Evolutionary conservation across 1,284 basidiomycete species (phyloP).

Genomic region (Amylostereum chailletii): DNA sequence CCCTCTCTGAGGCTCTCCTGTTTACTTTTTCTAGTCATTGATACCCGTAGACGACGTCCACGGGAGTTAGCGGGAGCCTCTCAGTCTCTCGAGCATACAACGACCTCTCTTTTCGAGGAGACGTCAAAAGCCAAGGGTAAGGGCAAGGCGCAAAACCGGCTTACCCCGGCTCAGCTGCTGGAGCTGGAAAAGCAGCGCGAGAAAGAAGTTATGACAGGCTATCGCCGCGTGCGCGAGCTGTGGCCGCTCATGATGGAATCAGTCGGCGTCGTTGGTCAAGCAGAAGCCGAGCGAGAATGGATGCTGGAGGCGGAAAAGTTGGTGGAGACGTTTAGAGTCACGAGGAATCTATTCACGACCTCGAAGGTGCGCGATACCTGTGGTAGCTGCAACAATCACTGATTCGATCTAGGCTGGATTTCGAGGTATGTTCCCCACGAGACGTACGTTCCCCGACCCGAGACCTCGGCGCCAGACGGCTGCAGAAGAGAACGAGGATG

Average conservation of each 20-base stretch:
- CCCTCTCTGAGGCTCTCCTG: neutral
- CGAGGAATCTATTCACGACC: conserved; percentile 73
- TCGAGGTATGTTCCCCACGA: conserved; percentile 57
- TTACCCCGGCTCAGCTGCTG: conserved; percentile 45
- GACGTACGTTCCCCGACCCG: conserved; percentile 9
- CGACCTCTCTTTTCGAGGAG: conserved; percentile 54
- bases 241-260: conserved; percentile 30
- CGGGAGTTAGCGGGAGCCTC: conserved; percentile 17
- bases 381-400: neutral
- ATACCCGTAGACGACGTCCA: conserved; percentile 46
- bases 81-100: conserved; percentile 13
- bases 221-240: conserved; percentile 37
- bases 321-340: conserved; percentile 84
- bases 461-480: conserved; percentile 26
- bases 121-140: conserved; percentile 22
- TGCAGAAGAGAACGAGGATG: conserved; percentile 59
- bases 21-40: conserved; percentile 41
- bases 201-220: conserved; percentile 45
- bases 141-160: conserved; percentile 29
- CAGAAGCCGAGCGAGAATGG: conserved; percentile 57
- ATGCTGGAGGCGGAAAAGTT: conserved; percentile 78
- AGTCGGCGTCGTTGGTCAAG: conserved; percentile 17
- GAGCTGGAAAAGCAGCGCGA: conserved; percentile 58
- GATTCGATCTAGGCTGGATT: conserved; percentile 31
- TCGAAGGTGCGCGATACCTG: conserved; percentile 45